phyloP scores from a whole-genome alignment of 2,329 filamentous ascomycete genomes.

The Colletotrichum eleusines region DNA sequence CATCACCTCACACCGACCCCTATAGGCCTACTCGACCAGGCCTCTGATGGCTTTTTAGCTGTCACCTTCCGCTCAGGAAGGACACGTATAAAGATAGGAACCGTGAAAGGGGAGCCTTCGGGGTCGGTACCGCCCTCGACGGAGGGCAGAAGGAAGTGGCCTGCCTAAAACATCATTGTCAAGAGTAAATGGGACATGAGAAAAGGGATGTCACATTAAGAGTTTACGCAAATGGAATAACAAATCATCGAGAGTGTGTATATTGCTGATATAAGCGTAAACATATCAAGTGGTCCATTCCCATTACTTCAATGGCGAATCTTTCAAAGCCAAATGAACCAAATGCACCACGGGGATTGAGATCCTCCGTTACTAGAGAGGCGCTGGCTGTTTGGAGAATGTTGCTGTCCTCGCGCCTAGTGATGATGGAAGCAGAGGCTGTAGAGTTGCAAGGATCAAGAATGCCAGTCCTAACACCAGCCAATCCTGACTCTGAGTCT shows the following conservation, averaged over 20 bases:
- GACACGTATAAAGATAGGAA: neutral
- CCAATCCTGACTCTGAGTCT: neutral
- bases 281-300: neutral
- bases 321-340: neutral
- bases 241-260: neutral
- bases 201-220: accelerated
- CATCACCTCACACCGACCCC: too few species aligned
- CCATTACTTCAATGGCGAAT: neutral
- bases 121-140: neutral
- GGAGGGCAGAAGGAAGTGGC: neutral
- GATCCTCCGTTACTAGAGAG: neutral
- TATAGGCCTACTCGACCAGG: too few species aligned
- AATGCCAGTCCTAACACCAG: neutral
- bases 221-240: neutral
- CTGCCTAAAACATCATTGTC: neutral
- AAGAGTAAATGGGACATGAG: neutral
- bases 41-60: too few species aligned
- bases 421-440: neutral
- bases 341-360: neutral
- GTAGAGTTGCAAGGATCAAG: neutral
- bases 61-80: neutral
- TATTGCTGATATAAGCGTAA: neutral
- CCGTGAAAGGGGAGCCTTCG: neutral
- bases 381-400: neutral
- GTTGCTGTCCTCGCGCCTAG: too few species aligned